Evolutionary conservation across 805 yeast genomes (phyloP).

Genomic region (Saturnispora ahearnii): DNA sequence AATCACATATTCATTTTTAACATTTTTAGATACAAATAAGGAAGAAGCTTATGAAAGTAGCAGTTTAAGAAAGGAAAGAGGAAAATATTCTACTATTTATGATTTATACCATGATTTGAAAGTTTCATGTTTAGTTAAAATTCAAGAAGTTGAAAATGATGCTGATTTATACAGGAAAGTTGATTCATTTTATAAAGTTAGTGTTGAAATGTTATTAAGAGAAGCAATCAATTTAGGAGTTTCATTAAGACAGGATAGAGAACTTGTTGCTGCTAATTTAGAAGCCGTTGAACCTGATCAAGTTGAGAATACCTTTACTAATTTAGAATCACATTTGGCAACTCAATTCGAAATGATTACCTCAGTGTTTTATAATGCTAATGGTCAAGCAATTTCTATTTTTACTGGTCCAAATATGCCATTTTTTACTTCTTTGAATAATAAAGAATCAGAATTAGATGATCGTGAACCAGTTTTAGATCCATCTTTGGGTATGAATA

Average conservation of each 20-base stretch:
- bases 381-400: conserved; percentile 58
- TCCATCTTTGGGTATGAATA: conserved; percentile 42
- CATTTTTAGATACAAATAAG: conserved; percentile 25
- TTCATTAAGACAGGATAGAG: conserved; percentile 15
- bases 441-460: conserved; percentile 64
- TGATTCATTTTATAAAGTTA: conserved; percentile 54
- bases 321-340: conserved; percentile 35
- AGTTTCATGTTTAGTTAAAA: conserved; percentile 40
- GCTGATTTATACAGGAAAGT: conserved; percentile 39
- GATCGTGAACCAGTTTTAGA: conserved; percentile 61
- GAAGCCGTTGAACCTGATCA: conserved; percentile 26
- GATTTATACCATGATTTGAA: conserved; percentile 59
- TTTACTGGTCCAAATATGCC: conserved; percentile 61
- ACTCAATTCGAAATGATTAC: conserved; percentile 57
- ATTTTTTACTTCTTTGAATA: conserved; percentile 61
- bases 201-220: conserved; percentile 54
- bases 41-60: conserved; percentile 18
- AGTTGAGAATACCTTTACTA: conserved; percentile 12
- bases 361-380: conserved; percentile 38
- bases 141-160: conserved; percentile 42
- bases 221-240: conserved; percentile 44
- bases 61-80: conserved; percentile 31
- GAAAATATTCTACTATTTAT: conserved; percentile 42
- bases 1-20: conserved; percentile 35
- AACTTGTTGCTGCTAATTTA: conserved; percentile 12